Evolutionary conservation across 2,329 filamentous ascomycete species (phyloP), one percentile per base, ranked within the genome.

Genomic region (Ceratocystis diversiconidia): DNA sequence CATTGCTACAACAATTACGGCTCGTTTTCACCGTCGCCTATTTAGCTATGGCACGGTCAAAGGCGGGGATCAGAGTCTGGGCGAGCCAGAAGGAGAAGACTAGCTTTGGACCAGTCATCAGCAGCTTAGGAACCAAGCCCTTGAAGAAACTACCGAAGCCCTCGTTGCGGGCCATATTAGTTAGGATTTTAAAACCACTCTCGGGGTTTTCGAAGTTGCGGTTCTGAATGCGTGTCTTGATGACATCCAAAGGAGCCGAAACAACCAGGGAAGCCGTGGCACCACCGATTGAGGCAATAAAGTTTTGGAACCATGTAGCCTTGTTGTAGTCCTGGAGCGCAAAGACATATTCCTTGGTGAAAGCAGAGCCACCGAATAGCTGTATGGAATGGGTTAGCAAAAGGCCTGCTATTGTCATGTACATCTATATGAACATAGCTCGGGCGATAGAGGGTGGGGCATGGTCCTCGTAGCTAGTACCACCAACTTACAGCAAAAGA

Each of bases 51-150:
- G 76, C 76, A 66, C 71, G 74, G 71, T 85, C 89, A 76, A 97
- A 97, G 48, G 91, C 88, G 63, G 94, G 94, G 74, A 99, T 99
- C 72, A 99, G 81, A 36, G 94, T 97, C 81, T 99, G 94, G 66
- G 94, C 94, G 74, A 99, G 85, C 94, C 94, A 99, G 86, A 99
- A 99, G 68, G 92, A 96, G 81, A 99, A 99, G 69, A 97, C 94
- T 68, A 99, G 83, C 84, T 99, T 99, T 69, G 94, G 94, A 28
- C 94, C 95, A 17, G 94, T 99, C 94, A 99, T 99, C 73, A 99
- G 83, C 70, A 99, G 85, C 87, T 99, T 99, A 69, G 94, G 94
- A 62, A 91, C 88, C 70, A 99, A 78, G 55, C 94, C 94, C 85
- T 99, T 99, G 85, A 99, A 99, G 84, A 99, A 97, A 72, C 88